A percentile compares a stretch with the other conserved stretches of the same genome.
Conservation (phyloP, 257 asterid species). For the Nyctanthes arbortristis region DNA sequence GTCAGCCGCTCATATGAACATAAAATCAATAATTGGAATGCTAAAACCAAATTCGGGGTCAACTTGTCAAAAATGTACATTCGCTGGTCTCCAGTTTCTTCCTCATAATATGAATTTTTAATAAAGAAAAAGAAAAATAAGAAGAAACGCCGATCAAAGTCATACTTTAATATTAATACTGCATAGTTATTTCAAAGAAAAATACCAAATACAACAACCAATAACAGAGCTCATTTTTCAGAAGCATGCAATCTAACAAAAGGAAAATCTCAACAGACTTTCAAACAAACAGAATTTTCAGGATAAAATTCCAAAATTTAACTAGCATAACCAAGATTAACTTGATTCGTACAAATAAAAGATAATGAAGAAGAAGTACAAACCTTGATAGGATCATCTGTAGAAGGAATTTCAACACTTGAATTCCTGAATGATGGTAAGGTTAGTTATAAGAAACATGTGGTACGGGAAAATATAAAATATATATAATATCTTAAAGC, state of each 20-base stretch:
- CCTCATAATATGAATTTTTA: background rate
- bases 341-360: background rate
- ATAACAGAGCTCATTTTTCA: background rate
- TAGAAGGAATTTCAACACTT: conserved; percentile 48
- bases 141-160: background rate
- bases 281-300: background rate
- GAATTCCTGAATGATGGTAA: conserved; percentile 58
- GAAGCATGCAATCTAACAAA: background rate
- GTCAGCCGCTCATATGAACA: background rate
- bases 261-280: background rate
- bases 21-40: background rate
- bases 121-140: background rate
- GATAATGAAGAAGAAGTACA: background rate
- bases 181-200: background rate
- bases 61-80: background rate
- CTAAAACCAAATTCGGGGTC: background rate
- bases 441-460: conserved; percentile 21
- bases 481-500: background rate
- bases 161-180: background rate
- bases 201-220: background rate
- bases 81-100: background rate
- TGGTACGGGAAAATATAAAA: conserved; percentile 5
- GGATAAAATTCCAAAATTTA: background rate
- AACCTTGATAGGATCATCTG: conserved; percentile 62
- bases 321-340: background rate